Conservation (phyloP, 768 basidiomycete genomes). For the Arthromyces matolae region DNA sequence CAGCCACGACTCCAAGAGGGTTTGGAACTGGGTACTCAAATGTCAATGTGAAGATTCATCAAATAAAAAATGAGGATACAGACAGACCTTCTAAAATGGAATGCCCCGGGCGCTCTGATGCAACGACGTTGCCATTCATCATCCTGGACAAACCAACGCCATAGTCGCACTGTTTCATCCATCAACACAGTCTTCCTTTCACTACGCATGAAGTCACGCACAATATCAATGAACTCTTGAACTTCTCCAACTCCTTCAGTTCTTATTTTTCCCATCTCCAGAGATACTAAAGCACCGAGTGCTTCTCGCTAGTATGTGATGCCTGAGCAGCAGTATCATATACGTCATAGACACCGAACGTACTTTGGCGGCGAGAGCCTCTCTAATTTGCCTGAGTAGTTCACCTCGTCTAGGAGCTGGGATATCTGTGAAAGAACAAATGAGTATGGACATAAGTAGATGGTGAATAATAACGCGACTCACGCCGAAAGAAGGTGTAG, state of each 20-base stretch:
- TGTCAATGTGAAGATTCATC: slow-evolving; percentile 13
- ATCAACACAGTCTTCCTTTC: background rate
- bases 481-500: slow-evolving; percentile 59
- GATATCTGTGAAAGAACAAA: slow-evolving; percentile 36
- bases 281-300: slow-evolving; percentile 77
- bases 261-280: slow-evolving; percentile 90
- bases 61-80: slow-evolving; percentile 12
- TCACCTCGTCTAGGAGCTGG: slow-evolving; percentile 90
- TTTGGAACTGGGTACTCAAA: slow-evolving; percentile 74
- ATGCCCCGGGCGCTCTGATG: slow-evolving; percentile 88
- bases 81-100: slow-evolving; percentile 88
- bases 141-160: slow-evolving; percentile 89
- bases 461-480: slow-evolving; percentile 10
- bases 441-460: background rate
- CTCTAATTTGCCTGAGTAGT: slow-evolving; percentile 81
- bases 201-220: slow-evolving; percentile 38
- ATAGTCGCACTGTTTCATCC: slow-evolving; percentile 73
- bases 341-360: no score
- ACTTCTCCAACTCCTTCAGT: slow-evolving; percentile 92
- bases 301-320: slow-evolving; percentile 72
- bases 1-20: slow-evolving; percentile 68
- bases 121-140: slow-evolving; percentile 88
- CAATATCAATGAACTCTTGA: slow-evolving; percentile 92
- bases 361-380: slow-evolving; percentile 77
- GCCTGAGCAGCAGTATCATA: no score